Conservation (phyloP, 192 early-diverging fungal genomes). For the Linnemannia schmuckeri region DNA sequence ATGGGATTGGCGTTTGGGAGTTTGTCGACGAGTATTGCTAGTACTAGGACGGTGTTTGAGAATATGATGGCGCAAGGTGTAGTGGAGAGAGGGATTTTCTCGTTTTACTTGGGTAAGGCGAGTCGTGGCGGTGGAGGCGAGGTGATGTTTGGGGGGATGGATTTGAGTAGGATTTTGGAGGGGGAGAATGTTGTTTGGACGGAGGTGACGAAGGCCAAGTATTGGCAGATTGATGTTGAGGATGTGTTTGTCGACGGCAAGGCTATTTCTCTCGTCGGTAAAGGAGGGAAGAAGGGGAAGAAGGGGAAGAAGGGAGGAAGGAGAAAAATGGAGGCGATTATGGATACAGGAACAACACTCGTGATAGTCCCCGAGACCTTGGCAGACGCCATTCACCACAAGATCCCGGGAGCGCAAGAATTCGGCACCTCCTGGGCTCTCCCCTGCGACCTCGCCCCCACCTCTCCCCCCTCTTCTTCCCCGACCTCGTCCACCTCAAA, state of each 20-base stretch:
- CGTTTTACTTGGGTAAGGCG: slow-evolving; percentile 68
- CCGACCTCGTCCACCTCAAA: background rate
- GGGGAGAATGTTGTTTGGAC: slow-evolving; percentile 6
- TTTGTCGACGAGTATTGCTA: slow-evolving; percentile 32
- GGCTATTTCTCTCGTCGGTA: background rate
- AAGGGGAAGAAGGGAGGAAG: background rate
- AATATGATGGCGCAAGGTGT: slow-evolving; percentile 69
- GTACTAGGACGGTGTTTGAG: slow-evolving; percentile 66
- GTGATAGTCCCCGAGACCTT: slow-evolving; percentile 38
- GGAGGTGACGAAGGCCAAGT: slow-evolving; percentile 61
- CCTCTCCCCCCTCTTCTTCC: background rate
- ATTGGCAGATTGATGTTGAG: slow-evolving; percentile 67
- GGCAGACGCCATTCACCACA: slow-evolving; percentile 10
- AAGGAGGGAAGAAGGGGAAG: background rate
- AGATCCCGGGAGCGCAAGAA: slow-evolving; percentile 8
- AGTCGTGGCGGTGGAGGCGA: slow-evolving; percentile 50
- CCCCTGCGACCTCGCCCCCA: slow-evolving; percentile 18
- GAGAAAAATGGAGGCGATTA: slow-evolving; percentile 38
- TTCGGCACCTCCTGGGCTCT: slow-evolving; percentile 21
- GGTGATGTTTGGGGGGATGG: slow-evolving; percentile 45
- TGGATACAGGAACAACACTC: slow-evolving; percentile 63
- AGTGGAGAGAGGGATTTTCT: slow-evolving; percentile 67
- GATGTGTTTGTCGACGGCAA: slow-evolving; percentile 34
- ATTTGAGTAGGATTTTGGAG: background rate
- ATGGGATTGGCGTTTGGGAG: slow-evolving; percentile 74